Evolutionary conservation across 805 yeast species (phyloP), one percentile per base, ranked within the genome.

Genomic region (Kazachstania viticola): DNA sequence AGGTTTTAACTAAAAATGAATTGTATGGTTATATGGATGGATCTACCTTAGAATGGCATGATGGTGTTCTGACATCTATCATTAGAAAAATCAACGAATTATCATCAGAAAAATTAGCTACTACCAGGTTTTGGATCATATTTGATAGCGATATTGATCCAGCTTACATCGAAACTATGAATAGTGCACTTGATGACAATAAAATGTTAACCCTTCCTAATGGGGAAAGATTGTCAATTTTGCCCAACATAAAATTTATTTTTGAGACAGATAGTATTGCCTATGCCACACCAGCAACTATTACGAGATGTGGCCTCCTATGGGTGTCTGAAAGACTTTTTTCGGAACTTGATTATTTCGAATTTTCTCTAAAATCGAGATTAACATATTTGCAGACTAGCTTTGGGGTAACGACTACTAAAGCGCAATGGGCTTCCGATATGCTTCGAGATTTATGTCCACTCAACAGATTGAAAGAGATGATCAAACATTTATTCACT

Each of bases 101-200:
- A 14, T 7, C 27, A 5, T 14, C 27, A 4, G 37, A 32, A 12
- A 15, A 27, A 6, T 29, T 23, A 8, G 68, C 65, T 3, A 75
- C 75, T 38, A 41, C 69, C 12, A 59, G 79, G 27, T 65, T 75
- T 12, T 85, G 94, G 91, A 67, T 88, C 36, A 67, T 87, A 0
- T 80, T 88, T 48, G 96, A 88, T 55, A 93, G 96, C 25, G 95
- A 84, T 44, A 71, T 88, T 22, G 96, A 88, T 49, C 96, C 97
- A 0, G 75, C 73, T 25, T 88, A 96, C 94, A 83, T 83, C 1
- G 97, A 88, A 46, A 79, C 79, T 34, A 60, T 88, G 41, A 88
- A 88, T 58, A 79, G 94, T 59, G 91, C 85, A 8, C 62, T 88
- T 13, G 97, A 88, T 56, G 97, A 88, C 42, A 88, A 85, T 55